These are phyloP conservation scores for Glycine latifolia DNA, from an alignment of 306 rosid species.

Conservation along the genomic window DNA sequence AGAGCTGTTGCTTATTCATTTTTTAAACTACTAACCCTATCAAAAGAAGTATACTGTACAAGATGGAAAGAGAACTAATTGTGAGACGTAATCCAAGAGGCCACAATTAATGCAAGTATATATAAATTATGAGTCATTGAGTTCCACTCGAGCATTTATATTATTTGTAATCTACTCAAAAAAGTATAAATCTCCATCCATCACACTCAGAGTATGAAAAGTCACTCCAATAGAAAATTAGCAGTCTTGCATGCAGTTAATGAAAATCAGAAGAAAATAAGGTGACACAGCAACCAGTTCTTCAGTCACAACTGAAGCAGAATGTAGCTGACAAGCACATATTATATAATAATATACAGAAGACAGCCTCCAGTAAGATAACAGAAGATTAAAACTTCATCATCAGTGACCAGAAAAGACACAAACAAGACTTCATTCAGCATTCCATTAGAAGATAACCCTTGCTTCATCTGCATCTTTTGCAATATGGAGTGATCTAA, in stretches of 20 bases:
- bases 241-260: conserved; percentile 43
- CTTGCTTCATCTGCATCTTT: conserved; percentile 68
- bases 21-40: too few species aligned
- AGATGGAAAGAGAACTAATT: not conserved
- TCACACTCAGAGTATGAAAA: conserved; percentile 30
- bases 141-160: conserved; percentile 18
- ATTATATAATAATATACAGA: conserved; percentile 51
- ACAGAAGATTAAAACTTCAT: conserved; percentile 37
- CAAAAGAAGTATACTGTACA: not conserved
- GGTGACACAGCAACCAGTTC: conserved; percentile 44
- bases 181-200: conserved; percentile 28
- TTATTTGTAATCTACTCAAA: conserved; percentile 41
- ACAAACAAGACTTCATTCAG: conserved; percentile 36
- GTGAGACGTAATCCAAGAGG: not conserved
- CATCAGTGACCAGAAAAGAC: conserved; percentile 42
- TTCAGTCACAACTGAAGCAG: conserved; percentile 50
- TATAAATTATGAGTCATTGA: conserved; percentile 29
- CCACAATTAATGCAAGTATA: not conserved
- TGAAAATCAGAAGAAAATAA: conserved; percentile 1
- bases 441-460: conserved; percentile 63
- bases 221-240: conserved; percentile 45
- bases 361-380: conserved; percentile 42
- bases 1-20: not conserved
- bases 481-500: conserved; percentile 88
- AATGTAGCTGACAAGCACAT: conserved; percentile 46